Evolutionary conservation across 306 rosid genomes (phyloP).

Genomic region (Hippophae gyantsensis): DNA sequence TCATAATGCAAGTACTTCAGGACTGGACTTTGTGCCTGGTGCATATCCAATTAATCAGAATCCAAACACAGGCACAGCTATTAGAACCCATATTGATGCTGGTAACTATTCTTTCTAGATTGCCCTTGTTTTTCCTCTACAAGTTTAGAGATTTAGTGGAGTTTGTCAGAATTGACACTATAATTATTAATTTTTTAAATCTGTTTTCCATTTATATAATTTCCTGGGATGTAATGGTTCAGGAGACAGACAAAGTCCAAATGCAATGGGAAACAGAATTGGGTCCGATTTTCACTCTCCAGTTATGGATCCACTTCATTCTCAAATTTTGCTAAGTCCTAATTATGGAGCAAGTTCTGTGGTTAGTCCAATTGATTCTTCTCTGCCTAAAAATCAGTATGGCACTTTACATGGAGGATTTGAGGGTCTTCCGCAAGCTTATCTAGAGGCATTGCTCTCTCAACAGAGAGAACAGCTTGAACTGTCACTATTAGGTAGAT

Average conservation of each 20-base stretch:
- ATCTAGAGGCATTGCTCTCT: constrained; percentile 60
- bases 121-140: background rate
- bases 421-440: constrained; percentile 61
- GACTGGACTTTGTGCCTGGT: constrained; percentile 33
- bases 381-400: constrained; percentile 42
- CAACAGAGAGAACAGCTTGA: constrained; percentile 75
- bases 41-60: constrained; percentile 43
- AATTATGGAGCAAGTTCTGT: constrained; percentile 32
- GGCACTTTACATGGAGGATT: constrained; percentile 49
- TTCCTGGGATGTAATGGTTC: too few relatives aligned
- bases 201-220: background rate
- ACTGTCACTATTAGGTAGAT: constrained; percentile 54
- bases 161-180: constrained; percentile 10
- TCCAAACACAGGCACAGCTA: constrained; percentile 17
- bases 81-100: constrained; percentile 41
- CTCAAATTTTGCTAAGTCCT: constrained; percentile 54
- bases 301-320: constrained; percentile 35
- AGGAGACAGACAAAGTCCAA: too few relatives aligned
- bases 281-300: constrained; percentile 39
- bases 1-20: constrained; percentile 31
- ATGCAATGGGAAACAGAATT: constrained; percentile 27
- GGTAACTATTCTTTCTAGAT: constrained; percentile 28
- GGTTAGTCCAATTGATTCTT: constrained; percentile 42
- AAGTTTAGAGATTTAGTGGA: constrained; percentile 1
- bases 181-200: constrained; percentile 5